Evolutionary conservation across 2,329 filamentous ascomycete genomes (phyloP).

Genomic region (Colletotrichum orbiculare): DNA sequence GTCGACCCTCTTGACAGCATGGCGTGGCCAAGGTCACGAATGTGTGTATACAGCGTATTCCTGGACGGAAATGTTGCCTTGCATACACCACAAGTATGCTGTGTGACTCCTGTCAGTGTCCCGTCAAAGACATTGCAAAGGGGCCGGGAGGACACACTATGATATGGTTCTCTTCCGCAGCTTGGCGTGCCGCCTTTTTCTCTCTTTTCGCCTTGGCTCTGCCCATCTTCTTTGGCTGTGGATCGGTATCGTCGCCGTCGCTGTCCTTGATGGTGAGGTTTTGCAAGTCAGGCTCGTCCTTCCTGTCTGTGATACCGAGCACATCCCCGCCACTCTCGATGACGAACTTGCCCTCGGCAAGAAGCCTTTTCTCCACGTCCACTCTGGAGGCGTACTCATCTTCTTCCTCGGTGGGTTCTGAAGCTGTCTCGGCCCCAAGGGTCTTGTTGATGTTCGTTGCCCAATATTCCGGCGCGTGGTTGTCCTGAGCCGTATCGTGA

Average conservation of each 20-base stretch:
- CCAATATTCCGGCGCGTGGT: too few relatives aligned
- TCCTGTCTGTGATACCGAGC: too few relatives aligned
- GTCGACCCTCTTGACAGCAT: conserved; percentile 47
- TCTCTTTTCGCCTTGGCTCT: conserved; percentile 64
- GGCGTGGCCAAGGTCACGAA: conserved; percentile 74
- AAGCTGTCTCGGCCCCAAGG: neutral
- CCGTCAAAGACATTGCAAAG: conserved; percentile 1
- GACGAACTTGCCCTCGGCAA: neutral
- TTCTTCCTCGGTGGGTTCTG: neutral
- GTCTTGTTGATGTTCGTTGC: too few relatives aligned
- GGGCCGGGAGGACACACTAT: conserved; percentile 45
- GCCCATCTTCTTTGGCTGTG: conserved; percentile 54
- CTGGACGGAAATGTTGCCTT: conserved; percentile 66
- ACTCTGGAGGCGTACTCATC: conserved; percentile 35
- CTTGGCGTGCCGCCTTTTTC: conserved; percentile 57
- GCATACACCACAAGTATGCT: conserved; percentile 60
- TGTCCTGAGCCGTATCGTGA: neutral
- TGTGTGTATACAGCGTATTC: conserved; percentile 78
- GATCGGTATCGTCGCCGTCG: neutral
- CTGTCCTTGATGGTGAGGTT: too few relatives aligned
- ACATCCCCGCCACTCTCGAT: too few relatives aligned
- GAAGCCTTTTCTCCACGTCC: conserved; percentile 31
- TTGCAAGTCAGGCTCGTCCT: too few relatives aligned
- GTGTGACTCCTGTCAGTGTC: conserved; percentile 7
- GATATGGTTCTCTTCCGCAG: conserved; percentile 47